A percentile compares a stretch with the other conserved stretches of the same genome.
phyloP scores from a whole-genome alignment of 352 stramenopile species.

The Achlya hypogyna region DNA sequence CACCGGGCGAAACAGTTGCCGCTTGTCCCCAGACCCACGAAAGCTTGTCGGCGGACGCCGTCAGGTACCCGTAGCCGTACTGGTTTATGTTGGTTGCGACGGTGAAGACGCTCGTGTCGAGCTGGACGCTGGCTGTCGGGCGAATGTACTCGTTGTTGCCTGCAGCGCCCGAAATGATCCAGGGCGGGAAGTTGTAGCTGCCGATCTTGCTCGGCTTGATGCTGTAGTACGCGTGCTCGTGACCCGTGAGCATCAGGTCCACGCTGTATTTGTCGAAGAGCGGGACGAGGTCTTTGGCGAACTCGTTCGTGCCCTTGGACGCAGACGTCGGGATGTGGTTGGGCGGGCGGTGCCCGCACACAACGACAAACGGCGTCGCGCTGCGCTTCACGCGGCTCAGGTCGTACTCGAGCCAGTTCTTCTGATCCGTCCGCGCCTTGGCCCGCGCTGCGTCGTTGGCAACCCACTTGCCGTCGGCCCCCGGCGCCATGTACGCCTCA shows the following conservation, averaged over 20 bases:
- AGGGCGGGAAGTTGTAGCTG: slow-evolving; percentile 43
- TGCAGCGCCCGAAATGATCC: slow-evolving; percentile 60
- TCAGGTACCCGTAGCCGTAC: slow-evolving; percentile 69
- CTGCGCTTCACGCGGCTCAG: slow-evolving; percentile 50
- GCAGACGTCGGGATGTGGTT: slow-evolving; percentile 55
- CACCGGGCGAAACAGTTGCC: neutral
- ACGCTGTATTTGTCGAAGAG: slow-evolving; percentile 66
- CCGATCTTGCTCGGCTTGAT: slow-evolving; percentile 46
- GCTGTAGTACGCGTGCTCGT: slow-evolving; percentile 65
- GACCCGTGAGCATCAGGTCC: slow-evolving; percentile 55
- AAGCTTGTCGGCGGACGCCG: slow-evolving; percentile 38
- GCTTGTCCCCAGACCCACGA: slow-evolving; percentile 6
- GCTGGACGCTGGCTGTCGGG: slow-evolving; percentile 32
- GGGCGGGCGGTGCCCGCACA: slow-evolving; percentile 60
- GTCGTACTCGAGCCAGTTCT: slow-evolving; percentile 58
- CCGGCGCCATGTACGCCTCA: slow-evolving; percentile 38
- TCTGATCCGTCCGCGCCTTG: slow-evolving; percentile 28
- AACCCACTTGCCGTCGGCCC: slow-evolving; percentile 46
- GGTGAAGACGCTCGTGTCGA: slow-evolving; percentile 34
- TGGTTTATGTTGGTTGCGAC: slow-evolving; percentile 56
- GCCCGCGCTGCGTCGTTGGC: slow-evolving; percentile 34
- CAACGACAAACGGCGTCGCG: slow-evolving; percentile 54
- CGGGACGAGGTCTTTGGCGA: slow-evolving; percentile 54
- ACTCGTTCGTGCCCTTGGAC: slow-evolving; percentile 35
- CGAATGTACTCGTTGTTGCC: slow-evolving; percentile 76